Evolutionary conservation across 352 stramenopile genomes (phyloP).

Genomic region (Pythium scleroteichum): DNA sequence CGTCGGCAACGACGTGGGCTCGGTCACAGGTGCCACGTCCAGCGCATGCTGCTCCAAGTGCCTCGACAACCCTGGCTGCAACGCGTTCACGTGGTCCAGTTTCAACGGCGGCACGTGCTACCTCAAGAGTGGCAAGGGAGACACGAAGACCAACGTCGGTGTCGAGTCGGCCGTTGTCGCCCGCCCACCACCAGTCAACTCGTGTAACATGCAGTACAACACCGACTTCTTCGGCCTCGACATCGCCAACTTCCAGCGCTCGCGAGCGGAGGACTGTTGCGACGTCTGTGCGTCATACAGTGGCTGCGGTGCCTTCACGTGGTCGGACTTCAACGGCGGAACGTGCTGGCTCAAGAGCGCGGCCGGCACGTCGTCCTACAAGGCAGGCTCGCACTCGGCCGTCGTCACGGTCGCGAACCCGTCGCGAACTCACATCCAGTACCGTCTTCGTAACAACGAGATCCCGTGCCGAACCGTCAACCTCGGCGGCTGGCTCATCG

Average conservation of each 20-base stretch:
- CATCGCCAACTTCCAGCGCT: conserved; percentile 5
- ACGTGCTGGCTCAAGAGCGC: conserved; percentile 29
- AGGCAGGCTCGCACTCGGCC: conserved; percentile 10
- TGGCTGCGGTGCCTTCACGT: conserved; percentile 27
- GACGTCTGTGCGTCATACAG: not conserved
- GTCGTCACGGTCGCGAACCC: conserved; percentile 11
- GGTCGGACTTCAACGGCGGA: conserved; percentile 20
- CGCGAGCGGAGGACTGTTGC: conserved; percentile 13
- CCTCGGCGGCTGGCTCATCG: conserved; percentile 41
- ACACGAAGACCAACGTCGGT: not conserved
- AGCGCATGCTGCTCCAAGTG: conserved; percentile 27
- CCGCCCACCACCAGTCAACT: conserved; percentile 8
- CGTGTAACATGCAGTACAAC: conserved; percentile 9
- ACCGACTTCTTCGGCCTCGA: conserved; percentile 20
- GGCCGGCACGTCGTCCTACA: not conserved
- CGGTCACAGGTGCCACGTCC: not conserved
- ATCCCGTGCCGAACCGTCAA: conserved; percentile 47
- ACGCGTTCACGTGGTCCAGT: conserved; percentile 22
- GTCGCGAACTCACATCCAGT: conserved; percentile 26
- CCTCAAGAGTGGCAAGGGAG: conserved; percentile 19
- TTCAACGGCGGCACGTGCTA: conserved; percentile 34
- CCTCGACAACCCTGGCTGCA: conserved; percentile 7
- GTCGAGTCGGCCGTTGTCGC: conserved; percentile 15
- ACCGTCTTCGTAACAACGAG: conserved; percentile 23
- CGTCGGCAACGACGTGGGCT: conserved; percentile 31